Percentiles rank a stretch among this genome's conserved stretches.
Conservation (phyloP, 2,329 filamentous ascomycete species). For the Xylariaceae sp. region DNA sequence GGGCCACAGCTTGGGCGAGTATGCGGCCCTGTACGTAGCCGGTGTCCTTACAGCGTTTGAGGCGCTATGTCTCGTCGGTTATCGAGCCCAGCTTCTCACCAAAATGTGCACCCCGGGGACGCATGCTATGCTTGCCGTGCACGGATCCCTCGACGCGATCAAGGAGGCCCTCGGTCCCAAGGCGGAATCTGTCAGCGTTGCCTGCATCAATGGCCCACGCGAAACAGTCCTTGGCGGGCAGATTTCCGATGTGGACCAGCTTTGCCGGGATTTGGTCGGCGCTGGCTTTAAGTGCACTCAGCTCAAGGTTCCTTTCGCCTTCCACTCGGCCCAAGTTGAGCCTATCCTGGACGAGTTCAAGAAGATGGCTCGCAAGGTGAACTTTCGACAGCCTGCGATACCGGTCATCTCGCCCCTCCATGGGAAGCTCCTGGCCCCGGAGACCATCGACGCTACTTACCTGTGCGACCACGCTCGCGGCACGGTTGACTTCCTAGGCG, state of each 20-base stretch:
- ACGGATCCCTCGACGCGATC: slow-evolving; percentile 46
- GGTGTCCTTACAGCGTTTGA: slow-evolving; percentile 67
- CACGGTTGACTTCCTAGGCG: slow-evolving; percentile 63
- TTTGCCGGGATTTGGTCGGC: slow-evolving; percentile 37
- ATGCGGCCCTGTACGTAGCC: slow-evolving; percentile 64
- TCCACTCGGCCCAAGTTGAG: slow-evolving; percentile 61
- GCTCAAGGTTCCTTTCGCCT: slow-evolving; percentile 61
- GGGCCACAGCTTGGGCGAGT: slow-evolving; percentile 65
- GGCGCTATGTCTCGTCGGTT: slow-evolving; percentile 65
- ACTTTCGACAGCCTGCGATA: slow-evolving; percentile 50
- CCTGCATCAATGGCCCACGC: slow-evolving; percentile 70
- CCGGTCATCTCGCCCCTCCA: slow-evolving; percentile 64
- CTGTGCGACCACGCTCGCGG: slow-evolving; percentile 61
- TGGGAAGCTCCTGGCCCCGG: slow-evolving; percentile 54
- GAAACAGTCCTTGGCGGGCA: slow-evolving; percentile 67
- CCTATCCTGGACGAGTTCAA: slow-evolving; percentile 58
- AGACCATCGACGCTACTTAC: slow-evolving; percentile 56
- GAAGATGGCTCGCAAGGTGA: slow-evolving; percentile 44
- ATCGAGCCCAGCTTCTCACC: slow-evolving; percentile 59
- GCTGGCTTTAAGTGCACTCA: slow-evolving; percentile 55
- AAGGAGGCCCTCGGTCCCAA: slow-evolving; percentile 44
- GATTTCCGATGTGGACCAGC: slow-evolving; percentile 36
- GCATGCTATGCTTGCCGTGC: slow-evolving; percentile 53
- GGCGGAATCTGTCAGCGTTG: slow-evolving; percentile 41
- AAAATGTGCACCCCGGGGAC: slow-evolving; percentile 60